A percentile compares a stretch with the other conserved stretches of the same genome.
Evolutionary conservation across 371 early-diverging fungal genomes (phyloP).

Genomic region (Phascolomyces articulosus): DNA sequence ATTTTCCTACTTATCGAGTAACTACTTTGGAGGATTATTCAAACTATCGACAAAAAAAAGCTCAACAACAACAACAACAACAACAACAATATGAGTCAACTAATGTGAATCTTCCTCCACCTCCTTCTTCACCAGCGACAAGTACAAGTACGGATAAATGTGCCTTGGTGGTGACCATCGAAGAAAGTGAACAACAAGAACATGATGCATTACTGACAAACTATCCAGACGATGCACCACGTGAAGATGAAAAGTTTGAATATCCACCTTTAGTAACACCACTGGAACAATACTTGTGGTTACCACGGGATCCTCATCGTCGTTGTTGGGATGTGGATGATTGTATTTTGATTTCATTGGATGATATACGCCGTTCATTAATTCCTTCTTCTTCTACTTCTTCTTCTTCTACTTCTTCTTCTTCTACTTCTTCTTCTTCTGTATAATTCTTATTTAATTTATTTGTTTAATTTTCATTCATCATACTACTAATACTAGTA

Average conservation of each 20-base stretch:
- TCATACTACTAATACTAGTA: too few relatives aligned
- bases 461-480: too few relatives aligned
- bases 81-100: background rate
- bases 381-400: background rate
- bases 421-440: too few relatives aligned
- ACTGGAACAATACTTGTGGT: conserved; percentile 10
- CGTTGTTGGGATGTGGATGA: conserved; percentile 27
- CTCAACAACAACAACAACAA: background rate
- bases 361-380: conserved; percentile 6
- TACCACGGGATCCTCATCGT: conserved; percentile 13
- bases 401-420: too few relatives aligned
- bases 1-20: background rate
- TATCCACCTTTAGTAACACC: conserved; percentile 33
- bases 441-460: too few relatives aligned
- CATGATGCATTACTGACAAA: background rate
- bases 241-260: conserved; percentile 30
- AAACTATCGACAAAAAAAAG: background rate
- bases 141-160: background rate
- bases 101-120: too few relatives aligned
- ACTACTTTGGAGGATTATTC: background rate
- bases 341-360: conserved; percentile 20
- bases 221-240: conserved; percentile 15
- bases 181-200: background rate
- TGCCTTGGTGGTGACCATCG: background rate
- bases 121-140: background rate